These are phyloP conservation scores for Neurospora tetraspora DNA, from an alignment of 495 filamentous ascomycete genomes.

Conservation along the genomic window DNA sequence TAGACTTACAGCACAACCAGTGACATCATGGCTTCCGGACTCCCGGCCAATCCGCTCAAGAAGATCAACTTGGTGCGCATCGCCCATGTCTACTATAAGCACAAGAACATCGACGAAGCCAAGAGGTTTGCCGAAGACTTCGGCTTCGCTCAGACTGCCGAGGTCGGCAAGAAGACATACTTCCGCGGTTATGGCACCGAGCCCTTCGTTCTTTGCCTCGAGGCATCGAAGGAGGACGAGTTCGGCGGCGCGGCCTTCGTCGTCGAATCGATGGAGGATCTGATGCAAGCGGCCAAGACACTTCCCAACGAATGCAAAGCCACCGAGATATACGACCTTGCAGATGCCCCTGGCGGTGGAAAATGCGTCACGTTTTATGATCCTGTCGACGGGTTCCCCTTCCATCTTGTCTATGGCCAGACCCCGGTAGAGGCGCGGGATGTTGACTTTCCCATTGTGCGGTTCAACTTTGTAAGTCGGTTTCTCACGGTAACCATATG, in stretches of 20 bases:
- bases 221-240: slow-evolving; percentile 35
- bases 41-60: slow-evolving; percentile 15
- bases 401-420: slow-evolving; percentile 51
- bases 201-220: slow-evolving; percentile 45
- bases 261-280: slow-evolving; percentile 47
- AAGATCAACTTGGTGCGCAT: slow-evolving; percentile 46
- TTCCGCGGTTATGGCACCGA: slow-evolving; percentile 52
- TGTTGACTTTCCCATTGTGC: slow-evolving; percentile 33
- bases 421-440: slow-evolving; percentile 19
- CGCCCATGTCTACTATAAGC: slow-evolving; percentile 48
- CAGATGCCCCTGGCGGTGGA: slow-evolving; percentile 49
- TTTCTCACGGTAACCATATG: background rate
- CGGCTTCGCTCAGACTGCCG: slow-evolving; percentile 40
- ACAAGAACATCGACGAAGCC: slow-evolving; percentile 38
- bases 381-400: slow-evolving; percentile 47
- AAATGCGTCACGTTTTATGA: slow-evolving; percentile 47
- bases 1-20: background rate
- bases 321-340: slow-evolving; percentile 39
- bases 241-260: slow-evolving; percentile 46
- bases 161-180: slow-evolving; percentile 40
- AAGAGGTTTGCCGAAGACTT: slow-evolving; percentile 46
- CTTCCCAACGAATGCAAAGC: slow-evolving; percentile 34
- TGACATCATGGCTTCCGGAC: slow-evolving; percentile 18
- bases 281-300: slow-evolving; percentile 33
- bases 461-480: slow-evolving; percentile 31